Evolutionary conservation across 2,329 filamentous ascomycete genomes (phyloP).

Genomic region (Fusarium devonianum): DNA sequence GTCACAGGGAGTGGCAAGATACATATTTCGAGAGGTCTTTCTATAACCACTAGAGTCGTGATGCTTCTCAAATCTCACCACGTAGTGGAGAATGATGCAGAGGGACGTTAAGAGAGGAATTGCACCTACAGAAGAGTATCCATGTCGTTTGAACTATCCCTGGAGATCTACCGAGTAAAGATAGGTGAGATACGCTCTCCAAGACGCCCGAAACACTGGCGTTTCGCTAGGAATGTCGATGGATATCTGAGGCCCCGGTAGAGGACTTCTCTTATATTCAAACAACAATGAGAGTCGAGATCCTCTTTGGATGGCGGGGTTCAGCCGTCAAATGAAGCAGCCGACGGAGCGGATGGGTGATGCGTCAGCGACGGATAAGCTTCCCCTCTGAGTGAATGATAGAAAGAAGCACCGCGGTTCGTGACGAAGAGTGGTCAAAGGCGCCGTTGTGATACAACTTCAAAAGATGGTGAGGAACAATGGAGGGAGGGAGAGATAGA

Average conservation of each 20-base stretch:
- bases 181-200: slow-evolving; percentile 1
- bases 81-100: not conserved
- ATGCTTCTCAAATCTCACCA: not conserved
- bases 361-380: not conserved
- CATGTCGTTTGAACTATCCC: slow-evolving; percentile 50
- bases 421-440: slow-evolving; percentile 1
- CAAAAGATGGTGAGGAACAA: slow-evolving; percentile 7
- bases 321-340: not conserved
- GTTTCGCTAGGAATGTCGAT: not conserved
- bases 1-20: not conserved
- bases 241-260: not conserved
- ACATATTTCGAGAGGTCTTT: not conserved
- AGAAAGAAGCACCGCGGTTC: not conserved
- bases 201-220: not conserved
- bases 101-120: not conserved
- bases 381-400: not conserved
- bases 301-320: not conserved
- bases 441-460: slow-evolving; percentile 10
- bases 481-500: slow-evolving; percentile 1
- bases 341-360: not conserved
- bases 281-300: too few relatives aligned
- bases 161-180: slow-evolving; percentile 6
- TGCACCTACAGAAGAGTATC: slow-evolving; percentile 67
- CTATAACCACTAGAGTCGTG: not conserved
- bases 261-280: not conserved